phyloP scores from a whole-genome alignment of 169 alveolate genomes.

The Cryptosporidium sp. region DNA sequence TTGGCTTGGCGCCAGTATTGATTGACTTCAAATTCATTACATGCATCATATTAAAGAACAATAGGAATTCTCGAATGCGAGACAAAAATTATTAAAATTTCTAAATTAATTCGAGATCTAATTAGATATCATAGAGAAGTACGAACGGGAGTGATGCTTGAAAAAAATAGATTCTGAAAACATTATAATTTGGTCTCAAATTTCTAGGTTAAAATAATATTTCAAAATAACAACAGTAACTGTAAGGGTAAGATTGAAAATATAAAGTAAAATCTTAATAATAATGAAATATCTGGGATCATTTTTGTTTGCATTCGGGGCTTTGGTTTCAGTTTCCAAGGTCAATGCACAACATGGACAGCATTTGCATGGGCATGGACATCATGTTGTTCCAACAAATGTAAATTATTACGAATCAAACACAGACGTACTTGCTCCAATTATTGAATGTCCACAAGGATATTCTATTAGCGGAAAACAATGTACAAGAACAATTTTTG shows the following conservation, averaged over 20 bases:
- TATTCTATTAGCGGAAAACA: conserved; percentile 66
- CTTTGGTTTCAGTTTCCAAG: conserved; percentile 8
- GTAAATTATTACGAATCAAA: conserved; percentile 68
- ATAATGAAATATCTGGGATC: conserved; percentile 31
- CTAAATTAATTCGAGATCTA: conserved; percentile 21
- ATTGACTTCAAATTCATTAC: not conserved
- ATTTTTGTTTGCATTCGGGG: conserved; percentile 5
- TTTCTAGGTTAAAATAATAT: not conserved
- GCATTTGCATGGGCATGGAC: conserved; percentile 49
- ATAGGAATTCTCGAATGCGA: conserved; percentile 5
- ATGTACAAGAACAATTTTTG: conserved; percentile 65
- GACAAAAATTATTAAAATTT: not conserved
- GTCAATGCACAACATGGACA: conserved; percentile 59
- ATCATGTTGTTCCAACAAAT: conserved; percentile 66
- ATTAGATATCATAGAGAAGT: not conserved
- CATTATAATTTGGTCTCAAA: conserved; percentile 8
- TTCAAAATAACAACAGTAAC: conserved; percentile 27
- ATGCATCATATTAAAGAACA: not conserved
- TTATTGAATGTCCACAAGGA: conserved; percentile 73
- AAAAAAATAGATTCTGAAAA: conserved; percentile 38
- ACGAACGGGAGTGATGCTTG: conserved; percentile 19
- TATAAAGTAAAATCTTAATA: not conserved
- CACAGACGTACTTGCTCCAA: conserved; percentile 69
- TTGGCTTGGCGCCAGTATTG: not conserved
- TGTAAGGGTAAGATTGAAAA: not conserved